These are phyloP conservation scores for Cajanus cajan DNA, from an alignment of 306 rosid species.

Conservation along the genomic window DNA sequence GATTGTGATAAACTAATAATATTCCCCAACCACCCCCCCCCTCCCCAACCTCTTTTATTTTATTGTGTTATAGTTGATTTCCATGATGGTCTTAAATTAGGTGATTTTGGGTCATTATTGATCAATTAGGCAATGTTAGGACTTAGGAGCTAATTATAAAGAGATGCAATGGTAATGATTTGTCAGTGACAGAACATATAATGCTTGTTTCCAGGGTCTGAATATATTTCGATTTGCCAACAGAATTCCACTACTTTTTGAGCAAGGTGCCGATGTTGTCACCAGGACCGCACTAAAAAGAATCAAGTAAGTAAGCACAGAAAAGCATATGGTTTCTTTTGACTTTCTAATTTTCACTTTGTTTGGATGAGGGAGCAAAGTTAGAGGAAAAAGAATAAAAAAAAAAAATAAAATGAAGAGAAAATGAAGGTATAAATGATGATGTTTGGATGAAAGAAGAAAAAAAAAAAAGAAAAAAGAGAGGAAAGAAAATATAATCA, in stretches of 20 bases:
- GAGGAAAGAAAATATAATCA: not conserved
- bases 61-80: not conserved
- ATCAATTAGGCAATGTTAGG: constrained; percentile 13
- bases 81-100: not conserved
- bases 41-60: not conserved
- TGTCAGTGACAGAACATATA: constrained; percentile 14
- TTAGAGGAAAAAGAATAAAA: not conserved
- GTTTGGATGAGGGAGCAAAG: not conserved
- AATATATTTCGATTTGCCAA: constrained; percentile 96
- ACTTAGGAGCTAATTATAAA: constrained; percentile 26
- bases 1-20: not conserved
- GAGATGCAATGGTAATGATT: constrained; percentile 15
- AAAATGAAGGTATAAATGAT: not conserved
- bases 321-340: not conserved
- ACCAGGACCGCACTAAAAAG: constrained; percentile 93
- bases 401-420: not conserved
- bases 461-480: not conserved
- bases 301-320: constrained; percentile 62
- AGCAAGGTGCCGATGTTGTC: constrained; percentile 99
- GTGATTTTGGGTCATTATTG: not conserved
- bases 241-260: constrained; percentile 98
- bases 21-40: not conserved
- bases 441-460: not conserved
- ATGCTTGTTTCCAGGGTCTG: constrained; percentile 66
- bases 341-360: not conserved